phyloP scores from a whole-genome alignment of 73 alveolate genomes.

The Paramecium sexaurelia region DNA sequence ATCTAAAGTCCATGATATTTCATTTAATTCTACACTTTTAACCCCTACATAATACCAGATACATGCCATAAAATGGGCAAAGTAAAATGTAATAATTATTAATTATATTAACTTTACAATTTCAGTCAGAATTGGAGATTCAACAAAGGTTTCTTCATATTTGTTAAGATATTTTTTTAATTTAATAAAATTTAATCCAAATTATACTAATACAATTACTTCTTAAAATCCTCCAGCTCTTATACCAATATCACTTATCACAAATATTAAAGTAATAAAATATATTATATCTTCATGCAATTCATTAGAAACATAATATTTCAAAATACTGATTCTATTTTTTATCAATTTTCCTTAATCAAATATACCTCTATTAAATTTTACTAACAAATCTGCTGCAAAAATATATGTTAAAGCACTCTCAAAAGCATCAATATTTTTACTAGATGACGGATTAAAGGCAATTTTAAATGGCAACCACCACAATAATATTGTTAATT shows the following conservation, averaged over 20 bases:
- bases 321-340: neutral
- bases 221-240: neutral
- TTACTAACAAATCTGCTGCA: neutral
- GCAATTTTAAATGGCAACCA: slow-evolving; percentile 49
- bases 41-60: slow-evolving; percentile 44
- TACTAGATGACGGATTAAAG: neutral
- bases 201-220: neutral
- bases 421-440: neutral
- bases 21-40: neutral
- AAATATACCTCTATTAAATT: slow-evolving; percentile 13
- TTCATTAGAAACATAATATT: neutral
- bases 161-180: neutral
- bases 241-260: neutral
- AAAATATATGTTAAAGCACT: neutral
- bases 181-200: neutral
- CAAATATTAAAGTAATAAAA: neutral
- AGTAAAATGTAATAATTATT: neutral
- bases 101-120: neutral
- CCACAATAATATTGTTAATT: neutral
- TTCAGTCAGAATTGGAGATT: neutral
- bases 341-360: slow-evolving; percentile 36
- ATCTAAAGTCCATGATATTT: neutral
- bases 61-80: slow-evolving; percentile 59
- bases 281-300: neutral
- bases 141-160: slow-evolving; percentile 22